Percentiles rank a stretch among this genome's conserved stretches.
Conservation (phyloP, 2,329 filamentous ascomycete species). For the Akanthomyces muscarius region DNA sequence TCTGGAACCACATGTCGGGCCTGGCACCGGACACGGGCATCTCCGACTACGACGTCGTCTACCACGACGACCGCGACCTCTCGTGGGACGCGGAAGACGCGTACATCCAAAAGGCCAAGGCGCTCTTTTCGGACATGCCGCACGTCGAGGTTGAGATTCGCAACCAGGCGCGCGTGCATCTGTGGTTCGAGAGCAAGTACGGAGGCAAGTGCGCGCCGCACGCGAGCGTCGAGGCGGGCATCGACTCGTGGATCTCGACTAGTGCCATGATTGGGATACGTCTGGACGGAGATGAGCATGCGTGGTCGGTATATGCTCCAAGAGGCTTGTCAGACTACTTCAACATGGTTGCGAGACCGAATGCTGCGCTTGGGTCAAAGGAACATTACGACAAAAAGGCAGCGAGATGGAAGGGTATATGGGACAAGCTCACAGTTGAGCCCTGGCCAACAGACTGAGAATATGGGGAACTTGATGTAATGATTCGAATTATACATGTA, state of each 20-base stretch:
- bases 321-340: slow-evolving; percentile 34
- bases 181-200: slow-evolving; percentile 34
- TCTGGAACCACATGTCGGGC: slow-evolving; percentile 33
- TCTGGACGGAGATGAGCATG: not conserved
- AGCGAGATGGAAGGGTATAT: slow-evolving; percentile 29
- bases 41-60: slow-evolving; percentile 36
- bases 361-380: slow-evolving; percentile 26
- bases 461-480: not conserved
- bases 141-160: slow-evolving; percentile 33
- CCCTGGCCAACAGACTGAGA: slow-evolving; percentile 22
- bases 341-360: slow-evolving; percentile 31
- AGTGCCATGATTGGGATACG: slow-evolving; percentile 31
- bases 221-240: slow-evolving; percentile 29
- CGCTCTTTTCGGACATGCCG: slow-evolving; percentile 29
- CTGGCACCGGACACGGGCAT: slow-evolving; percentile 32
- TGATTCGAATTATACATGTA: not conserved
- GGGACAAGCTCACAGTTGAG: slow-evolving; percentile 27
- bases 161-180: slow-evolving; percentile 36
- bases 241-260: slow-evolving; percentile 33
- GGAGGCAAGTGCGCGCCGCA: slow-evolving; percentile 30
- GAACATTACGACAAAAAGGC: slow-evolving; percentile 30
- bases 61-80: slow-evolving; percentile 31
- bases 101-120: slow-evolving; percentile 28
- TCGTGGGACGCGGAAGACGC: slow-evolving; percentile 36
- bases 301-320: slow-evolving; percentile 35